Conservation (phyloP, 2,329 filamentous ascomycete genomes). For the Aspergillus udagawae region DNA sequence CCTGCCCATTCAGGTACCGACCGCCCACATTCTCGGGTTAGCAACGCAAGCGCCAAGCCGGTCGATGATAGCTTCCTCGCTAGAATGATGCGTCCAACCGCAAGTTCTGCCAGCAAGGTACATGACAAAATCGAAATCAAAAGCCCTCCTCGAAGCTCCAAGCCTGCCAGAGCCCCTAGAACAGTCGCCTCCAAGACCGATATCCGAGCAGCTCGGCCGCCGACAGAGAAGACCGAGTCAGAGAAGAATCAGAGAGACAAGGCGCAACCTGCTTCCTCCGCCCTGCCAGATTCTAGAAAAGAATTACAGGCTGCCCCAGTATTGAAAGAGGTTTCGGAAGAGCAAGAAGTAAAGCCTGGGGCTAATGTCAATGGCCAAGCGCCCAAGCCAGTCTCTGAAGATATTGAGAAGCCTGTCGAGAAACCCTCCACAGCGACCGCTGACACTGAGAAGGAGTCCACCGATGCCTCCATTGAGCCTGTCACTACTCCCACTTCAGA, state of each 20-base stretch:
- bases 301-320: constrained; percentile 2
- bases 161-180: constrained; percentile 19
- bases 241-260: constrained; percentile 8
- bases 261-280: background rate
- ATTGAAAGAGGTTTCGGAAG: constrained; percentile 7
- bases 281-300: background rate
- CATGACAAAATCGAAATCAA: constrained; percentile 45
- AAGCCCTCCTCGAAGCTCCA: constrained; percentile 32
- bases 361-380: background rate
- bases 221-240: constrained; percentile 18
- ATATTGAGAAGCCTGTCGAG: background rate
- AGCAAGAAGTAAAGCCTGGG: background rate
- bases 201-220: constrained; percentile 14
- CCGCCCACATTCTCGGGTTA: constrained; percentile 40
- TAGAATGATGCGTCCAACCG: constrained; percentile 50
- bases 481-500: constrained; percentile 1
- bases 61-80: constrained; percentile 47
- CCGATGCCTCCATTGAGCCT: background rate
- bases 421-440: background rate
- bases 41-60: constrained; percentile 33
- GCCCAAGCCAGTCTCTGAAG: background rate
- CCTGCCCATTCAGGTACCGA: constrained; percentile 27
- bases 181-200: constrained; percentile 22
- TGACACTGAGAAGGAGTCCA: background rate
- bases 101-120: constrained; percentile 47